phyloP scores from a whole-genome alignment of 2,329 filamentous ascomycete genomes.

The Westerdykella aurantiaca region DNA sequence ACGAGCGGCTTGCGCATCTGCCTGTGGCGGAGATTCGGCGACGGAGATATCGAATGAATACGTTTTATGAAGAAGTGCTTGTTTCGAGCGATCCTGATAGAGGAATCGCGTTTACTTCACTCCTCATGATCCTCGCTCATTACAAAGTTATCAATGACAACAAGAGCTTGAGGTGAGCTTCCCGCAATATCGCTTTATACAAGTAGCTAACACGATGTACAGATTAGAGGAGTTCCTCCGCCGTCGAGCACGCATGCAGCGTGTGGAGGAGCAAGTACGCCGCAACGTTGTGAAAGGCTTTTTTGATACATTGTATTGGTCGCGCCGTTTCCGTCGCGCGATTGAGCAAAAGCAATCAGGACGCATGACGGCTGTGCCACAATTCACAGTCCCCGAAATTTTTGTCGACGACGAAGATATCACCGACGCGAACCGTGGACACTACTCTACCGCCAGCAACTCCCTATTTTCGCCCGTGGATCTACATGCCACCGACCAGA shows the following conservation, averaged over 20 bases:
- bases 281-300: conserved; percentile 88
- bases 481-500: conserved; percentile 14
- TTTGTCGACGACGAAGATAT: conserved; percentile 74
- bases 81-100: conserved; percentile 84
- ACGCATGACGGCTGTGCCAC: conserved; percentile 71
- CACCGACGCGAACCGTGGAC: conserved; percentile 34
- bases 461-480: conserved; percentile 31
- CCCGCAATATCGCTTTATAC: not conserved
- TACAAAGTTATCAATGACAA: conserved; percentile 99
- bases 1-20: conserved; percentile 64
- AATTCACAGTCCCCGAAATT: conserved; percentile 82
- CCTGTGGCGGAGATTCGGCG: conserved; percentile 69
- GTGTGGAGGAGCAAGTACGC: conserved; percentile 90
- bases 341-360: conserved; percentile 64
- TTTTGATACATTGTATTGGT: conserved; percentile 91
- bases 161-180: conserved; percentile 72
- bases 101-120: conserved; percentile 85
- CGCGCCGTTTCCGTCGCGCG: conserved; percentile 70
- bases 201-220: conserved; percentile 12
- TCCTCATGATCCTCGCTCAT: conserved; percentile 92
- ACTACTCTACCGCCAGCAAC: conserved; percentile 29
- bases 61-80: conserved; percentile 96
- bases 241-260: conserved; percentile 80
- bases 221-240: conserved; percentile 92
- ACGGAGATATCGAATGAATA: conserved; percentile 73